Percentiles rank a stretch among this genome's conserved stretches.
Conservation (phyloP, 768 basidiomycete genomes). For the Nevesoporus exiguus region DNA sequence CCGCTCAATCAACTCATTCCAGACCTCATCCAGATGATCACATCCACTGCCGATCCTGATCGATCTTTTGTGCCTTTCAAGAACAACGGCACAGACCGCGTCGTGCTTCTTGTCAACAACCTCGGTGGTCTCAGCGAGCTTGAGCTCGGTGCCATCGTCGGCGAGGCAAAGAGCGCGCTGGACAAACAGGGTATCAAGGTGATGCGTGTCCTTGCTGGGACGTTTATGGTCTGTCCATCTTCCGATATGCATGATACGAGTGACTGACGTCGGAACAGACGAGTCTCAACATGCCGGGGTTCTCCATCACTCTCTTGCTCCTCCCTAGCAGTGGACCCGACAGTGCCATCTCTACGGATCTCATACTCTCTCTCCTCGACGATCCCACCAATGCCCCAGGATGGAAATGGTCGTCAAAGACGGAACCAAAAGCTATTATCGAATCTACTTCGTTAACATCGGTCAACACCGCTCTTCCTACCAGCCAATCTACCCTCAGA, state of each 20-base stretch:
- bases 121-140: conserved; percentile 83
- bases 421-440: conserved; percentile 34
- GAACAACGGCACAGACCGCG: conserved; percentile 57
- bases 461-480: conserved; percentile 2
- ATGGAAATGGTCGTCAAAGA: conserved; percentile 74
- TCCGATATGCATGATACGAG: neutral
- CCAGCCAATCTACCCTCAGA: conserved; percentile 21
- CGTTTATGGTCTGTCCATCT: conserved; percentile 68
- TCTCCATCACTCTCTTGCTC: conserved; percentile 79
- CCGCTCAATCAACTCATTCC: conserved; percentile 65
- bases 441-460: conserved; percentile 12
- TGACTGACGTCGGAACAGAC: conserved; percentile 45
- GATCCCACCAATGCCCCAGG: conserved; percentile 67
- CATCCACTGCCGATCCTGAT: conserved; percentile 69
- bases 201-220: conserved; percentile 67
- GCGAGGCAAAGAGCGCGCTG: conserved; percentile 56
- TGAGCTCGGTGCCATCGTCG: conserved; percentile 67
- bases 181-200: conserved; percentile 53
- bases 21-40: conserved; percentile 67
- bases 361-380: conserved; percentile 68
- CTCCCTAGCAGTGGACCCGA: conserved; percentile 51
- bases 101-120: conserved; percentile 84
- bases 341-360: conserved; percentile 35
- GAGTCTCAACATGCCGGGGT: conserved; percentile 90
- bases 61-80: conserved; percentile 73